Base-by-base conservation (phyloP, 73 alveolate genomes). In the Breviolum minutum region DNA sequence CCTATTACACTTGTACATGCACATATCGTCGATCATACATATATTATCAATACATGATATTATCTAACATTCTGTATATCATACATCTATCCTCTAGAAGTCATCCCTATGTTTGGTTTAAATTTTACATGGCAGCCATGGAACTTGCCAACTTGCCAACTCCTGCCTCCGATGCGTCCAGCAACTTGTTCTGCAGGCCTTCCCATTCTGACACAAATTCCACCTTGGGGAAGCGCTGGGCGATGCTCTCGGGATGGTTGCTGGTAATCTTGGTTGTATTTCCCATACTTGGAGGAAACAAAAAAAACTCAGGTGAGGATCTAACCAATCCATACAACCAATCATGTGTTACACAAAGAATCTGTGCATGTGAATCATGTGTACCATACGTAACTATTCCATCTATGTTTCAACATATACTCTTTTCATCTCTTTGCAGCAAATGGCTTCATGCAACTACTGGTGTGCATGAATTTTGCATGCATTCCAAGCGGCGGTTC, bases 181-280 rank as follows among this genome's bases (percentile, higher is more conserved):
- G 91, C 91, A 92, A 90, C 73, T 92, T 73, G 69, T n/a, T 62
- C 27, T 92, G 73, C 98, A 88, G 62, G 26, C 89, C 98, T 32
- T 92, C 70, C 81, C 64, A 26, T 80, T 92, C 98, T 0, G 98
- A 22, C 26, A 76, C 90, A 81, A 92, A 92, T 20, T 92, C 81
- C 60, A 92, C 98, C 98, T 92, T 13, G 40, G 94, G 14, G 7
- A 76, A 6, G 61, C 82, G 26, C 17, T 13, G 9, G 82, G 82
- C 17, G 10, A 71, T 20, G 9, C 82, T 9, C 29, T 20, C 82
- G 48, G 82, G 32, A 11, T 11, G 54, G 54, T 40, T 40, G 54
- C 54, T 40, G 0, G 54, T 40, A 40, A 40, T 40, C 54, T 40
- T 40, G 54, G 5, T 0, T 40, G 54, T 40, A 2, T 40, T 40